Evolutionary conservation across 108 stramenopile genomes (phyloP), one percentile per base, ranked within the genome.

Genomic region (Seminavis robusta): DNA sequence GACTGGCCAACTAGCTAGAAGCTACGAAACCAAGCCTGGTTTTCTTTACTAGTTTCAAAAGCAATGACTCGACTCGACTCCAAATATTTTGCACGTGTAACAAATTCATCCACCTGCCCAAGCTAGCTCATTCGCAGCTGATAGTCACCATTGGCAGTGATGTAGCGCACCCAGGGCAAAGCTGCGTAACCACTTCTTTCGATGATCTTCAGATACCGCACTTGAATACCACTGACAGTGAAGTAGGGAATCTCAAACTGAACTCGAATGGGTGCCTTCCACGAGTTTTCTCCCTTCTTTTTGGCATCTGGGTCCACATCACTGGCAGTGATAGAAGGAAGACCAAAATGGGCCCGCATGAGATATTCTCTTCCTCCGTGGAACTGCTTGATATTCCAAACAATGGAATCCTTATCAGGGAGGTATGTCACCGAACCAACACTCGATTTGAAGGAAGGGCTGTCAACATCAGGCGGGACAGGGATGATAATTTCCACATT

Each of bases 211-310:
- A 99, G 80, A 76, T 99, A 99, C 19, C 99, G 84, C 15, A 99
- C 99, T 71, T 98, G 98, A 51, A 99, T 97, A 19, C 99, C 99
- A 25, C 86, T 90, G 10, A 98, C 98, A 1, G 99, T 99, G 67
- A 99, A 99, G 71, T 99, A 99, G 9, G 99, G 99, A 52, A 99
- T 98, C 63, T 99, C 99, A 67, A 99, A 99, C 52, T 95, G 92
- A 33, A 99, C 95, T 25, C 78, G 73, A 59, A 95, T 94, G 0
- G 95, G 95, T 19, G 80, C 74, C 65, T 95, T 95, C 95, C 95
- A 98, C 20, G 84, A 76, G 31, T 86, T 89, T 58, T 83, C 83
- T 52, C 81, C 76, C 73, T 83, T 77, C 47, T 74, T 79, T 36
- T 79, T 60, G 29, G 67, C 71, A 29, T 76, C 72, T 16, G 49